These are phyloP conservation scores for Apiotrichum sp. DNA, from an alignment of 1,284 basidiomycete species.

Conservation along the genomic window DNA sequence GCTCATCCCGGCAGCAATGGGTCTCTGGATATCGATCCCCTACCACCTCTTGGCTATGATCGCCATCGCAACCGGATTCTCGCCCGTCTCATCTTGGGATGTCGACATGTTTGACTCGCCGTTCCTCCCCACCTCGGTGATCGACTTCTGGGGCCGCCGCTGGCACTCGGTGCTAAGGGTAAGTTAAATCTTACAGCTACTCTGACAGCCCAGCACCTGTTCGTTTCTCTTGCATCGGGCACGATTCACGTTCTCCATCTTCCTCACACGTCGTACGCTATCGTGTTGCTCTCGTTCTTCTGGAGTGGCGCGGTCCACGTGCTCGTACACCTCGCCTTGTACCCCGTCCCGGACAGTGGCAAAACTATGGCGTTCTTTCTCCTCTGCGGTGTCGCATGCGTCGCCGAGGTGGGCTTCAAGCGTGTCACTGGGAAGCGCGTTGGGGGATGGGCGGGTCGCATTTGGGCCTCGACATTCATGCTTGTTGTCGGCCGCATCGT, in stretches of 20 bases:
- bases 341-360: constrained; percentile 27
- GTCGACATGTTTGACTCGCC: constrained; percentile 33
- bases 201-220: constrained; percentile 25
- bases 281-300: constrained; percentile 29
- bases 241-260: constrained; percentile 21
- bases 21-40: constrained; percentile 22
- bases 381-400: constrained; percentile 27
- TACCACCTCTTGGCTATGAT: constrained; percentile 29
- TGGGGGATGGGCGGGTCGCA: constrained; percentile 27
- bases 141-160: constrained; percentile 40
- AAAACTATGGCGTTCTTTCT: constrained; percentile 31
- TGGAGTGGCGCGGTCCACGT: constrained; percentile 36
- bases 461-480: constrained; percentile 35
- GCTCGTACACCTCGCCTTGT: constrained; percentile 30
- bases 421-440: constrained; percentile 32
- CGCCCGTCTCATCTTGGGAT: constrained; percentile 32
- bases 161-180: constrained; percentile 36
- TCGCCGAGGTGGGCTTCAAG: constrained; percentile 32
- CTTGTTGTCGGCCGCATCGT: constrained; percentile 18
- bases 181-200: neutral
- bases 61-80: constrained; percentile 20
- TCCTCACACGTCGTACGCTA: constrained; percentile 16
- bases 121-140: constrained; percentile 28
- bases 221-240: constrained; percentile 26
- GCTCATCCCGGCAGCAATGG: constrained; percentile 18